Evolutionary conservation across 495 filamentous ascomycete species (phyloP).

Genomic region (Tuber magnatum): DNA sequence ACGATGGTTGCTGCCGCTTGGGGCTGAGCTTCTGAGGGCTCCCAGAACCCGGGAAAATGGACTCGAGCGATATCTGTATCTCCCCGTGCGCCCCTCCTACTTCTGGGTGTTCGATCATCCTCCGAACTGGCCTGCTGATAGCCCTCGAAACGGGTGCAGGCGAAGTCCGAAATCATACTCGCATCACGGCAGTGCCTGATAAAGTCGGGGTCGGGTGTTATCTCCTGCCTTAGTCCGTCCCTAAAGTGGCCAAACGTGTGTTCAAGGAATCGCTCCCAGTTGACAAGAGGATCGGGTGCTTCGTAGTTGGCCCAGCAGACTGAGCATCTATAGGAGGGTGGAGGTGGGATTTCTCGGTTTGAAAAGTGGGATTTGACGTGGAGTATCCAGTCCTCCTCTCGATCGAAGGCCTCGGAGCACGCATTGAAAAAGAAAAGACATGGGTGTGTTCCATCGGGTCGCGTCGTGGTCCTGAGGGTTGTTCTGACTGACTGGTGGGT

Average conservation of each 20-base stretch:
- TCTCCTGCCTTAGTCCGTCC: neutral
- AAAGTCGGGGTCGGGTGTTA: constrained; percentile 13
- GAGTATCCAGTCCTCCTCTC: constrained; percentile 6
- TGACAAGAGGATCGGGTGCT: neutral
- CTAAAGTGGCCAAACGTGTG: constrained; percentile 10
- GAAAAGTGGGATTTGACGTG: constrained; percentile 21
- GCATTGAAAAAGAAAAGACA: constrained; percentile 27
- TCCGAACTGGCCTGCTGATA: neutral
- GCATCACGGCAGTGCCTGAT: constrained; percentile 10
- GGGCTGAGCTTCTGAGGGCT: neutral
- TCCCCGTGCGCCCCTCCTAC: neutral
- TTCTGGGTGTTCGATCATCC: constrained; percentile 9
- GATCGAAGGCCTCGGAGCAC: constrained; percentile 1
- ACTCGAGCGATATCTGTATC: constrained; percentile 12
- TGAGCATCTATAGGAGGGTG: constrained; percentile 14
- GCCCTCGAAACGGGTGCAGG: constrained; percentile 3
- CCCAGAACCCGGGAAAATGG: constrained; percentile 9
- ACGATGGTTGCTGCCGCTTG: constrained; percentile 3
- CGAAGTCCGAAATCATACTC: constrained; percentile 19
- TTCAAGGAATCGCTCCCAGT: constrained; percentile 21
- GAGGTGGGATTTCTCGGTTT: neutral
- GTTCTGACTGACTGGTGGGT: neutral
- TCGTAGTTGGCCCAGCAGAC: constrained; percentile 14
- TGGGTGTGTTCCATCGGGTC: constrained; percentile 1
- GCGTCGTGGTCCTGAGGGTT: neutral